Percentiles rank a stretch among this genome's conserved stretches.
Conservation (phyloP, 352 stramenopile genomes). For the Pythium folliculosum region DNA sequence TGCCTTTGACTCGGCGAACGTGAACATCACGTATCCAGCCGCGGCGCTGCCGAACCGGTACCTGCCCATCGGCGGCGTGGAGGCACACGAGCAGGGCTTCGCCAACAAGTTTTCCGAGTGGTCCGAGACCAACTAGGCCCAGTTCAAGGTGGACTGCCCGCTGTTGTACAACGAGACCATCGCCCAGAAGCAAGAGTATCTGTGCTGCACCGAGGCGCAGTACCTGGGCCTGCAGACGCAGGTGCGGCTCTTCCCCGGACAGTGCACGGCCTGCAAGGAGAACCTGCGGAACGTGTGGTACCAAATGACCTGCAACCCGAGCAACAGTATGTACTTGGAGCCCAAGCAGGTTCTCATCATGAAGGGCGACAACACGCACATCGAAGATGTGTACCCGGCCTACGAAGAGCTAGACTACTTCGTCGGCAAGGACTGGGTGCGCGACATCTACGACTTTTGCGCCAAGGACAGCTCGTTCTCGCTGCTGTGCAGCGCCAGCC, state of each 20-base stretch:
- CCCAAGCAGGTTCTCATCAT: constrained; percentile 68
- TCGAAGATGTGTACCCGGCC: constrained; percentile 56
- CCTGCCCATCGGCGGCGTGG: constrained; percentile 55
- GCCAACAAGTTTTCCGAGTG: constrained; percentile 77
- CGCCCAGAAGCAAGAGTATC: constrained; percentile 44
- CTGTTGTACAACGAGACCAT: constrained; percentile 71
- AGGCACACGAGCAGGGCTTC: constrained; percentile 57
- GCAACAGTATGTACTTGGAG: constrained; percentile 77
- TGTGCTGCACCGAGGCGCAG: constrained; percentile 83
- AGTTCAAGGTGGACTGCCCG: constrained; percentile 71
- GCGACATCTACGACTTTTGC: constrained; percentile 78
- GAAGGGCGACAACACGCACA: constrained; percentile 46
- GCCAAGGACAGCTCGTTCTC: constrained; percentile 52
- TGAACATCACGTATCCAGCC: constrained; percentile 39
- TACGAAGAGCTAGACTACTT: constrained; percentile 75
- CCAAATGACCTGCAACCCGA: constrained; percentile 79
- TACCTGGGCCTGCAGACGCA: constrained; percentile 63
- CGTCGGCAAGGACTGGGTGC: constrained; percentile 61
- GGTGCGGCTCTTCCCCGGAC: constrained; percentile 53
- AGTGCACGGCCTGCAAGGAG: constrained; percentile 71
- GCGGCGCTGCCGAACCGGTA: constrained; percentile 61
- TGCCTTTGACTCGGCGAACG: constrained; percentile 66
- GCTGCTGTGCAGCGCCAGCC: constrained; percentile 42
- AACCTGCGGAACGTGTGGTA: constrained; percentile 82
- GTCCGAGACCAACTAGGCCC: constrained; percentile 51